Base-by-base conservation (phyloP, 305 asterid species). In the Nicotiana rustica region DNA sequence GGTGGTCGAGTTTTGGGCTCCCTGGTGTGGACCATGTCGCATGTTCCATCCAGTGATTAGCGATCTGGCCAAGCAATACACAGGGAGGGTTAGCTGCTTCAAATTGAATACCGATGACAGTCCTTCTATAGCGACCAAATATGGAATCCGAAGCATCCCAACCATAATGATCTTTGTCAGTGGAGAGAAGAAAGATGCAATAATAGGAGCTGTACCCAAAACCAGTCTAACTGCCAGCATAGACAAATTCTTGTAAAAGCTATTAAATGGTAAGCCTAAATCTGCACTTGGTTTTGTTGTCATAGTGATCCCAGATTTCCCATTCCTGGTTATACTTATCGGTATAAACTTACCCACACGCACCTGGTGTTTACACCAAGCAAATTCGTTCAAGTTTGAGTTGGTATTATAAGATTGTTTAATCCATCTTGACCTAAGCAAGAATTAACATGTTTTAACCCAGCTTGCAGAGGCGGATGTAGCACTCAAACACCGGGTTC, bases 1-100 rank as follows among this genome's bases (percentile, higher is more conserved):
- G 31, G 76, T 86, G 56, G 88, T 86, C 9, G 86, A 86, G 73
- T 86, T 86, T 79, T 86, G 88, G 88, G 88, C 88, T 62, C 86
- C 86, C 2, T 86, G 88, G 86, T 86, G 88, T 60, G 86, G 88
- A 13, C 88, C 86, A 18, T 85, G 88, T 55, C 85, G 86, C 36
- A 86, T 86, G 88, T 47, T 86, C 70, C 86, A 73, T 68, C 88
- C 88, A 33, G 83, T 86, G 15, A 84, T 86, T 6, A 85, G 79
- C 10, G 86, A 86, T 12, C 68, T 86, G 19, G 78, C 86, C 41
- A 86, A 84, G 71, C 84, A 86, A 75, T 83, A 83, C 15, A 5
- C 31, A 3, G 83, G 86, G 60, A 83, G 78, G 36, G 82, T 59
- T 0, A 81, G 70, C 41, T 86, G 88, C 81, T 67, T 64, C 75